Conservation (phyloP, 345 rosid species). For the Eucalyptus regnans region DNA sequence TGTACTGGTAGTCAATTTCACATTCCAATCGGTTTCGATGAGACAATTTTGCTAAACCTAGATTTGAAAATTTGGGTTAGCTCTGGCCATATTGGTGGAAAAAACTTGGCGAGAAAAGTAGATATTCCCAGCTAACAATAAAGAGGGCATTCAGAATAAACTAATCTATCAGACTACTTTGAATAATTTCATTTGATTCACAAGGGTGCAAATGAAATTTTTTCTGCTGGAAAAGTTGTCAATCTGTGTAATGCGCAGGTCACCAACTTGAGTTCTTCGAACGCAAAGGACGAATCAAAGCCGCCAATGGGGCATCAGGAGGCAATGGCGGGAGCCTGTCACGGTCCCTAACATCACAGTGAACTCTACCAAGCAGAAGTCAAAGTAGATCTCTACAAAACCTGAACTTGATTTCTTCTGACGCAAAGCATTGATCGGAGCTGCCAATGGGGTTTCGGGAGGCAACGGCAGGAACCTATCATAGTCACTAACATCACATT, state of each 20-base stretch:
- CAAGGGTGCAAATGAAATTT: background rate
- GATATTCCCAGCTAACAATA: background rate
- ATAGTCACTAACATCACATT: too few species aligned
- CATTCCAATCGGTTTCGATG: background rate
- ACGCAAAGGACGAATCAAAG: too few species aligned
- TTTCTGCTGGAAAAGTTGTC: background rate
- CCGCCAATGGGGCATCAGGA: too few species aligned
- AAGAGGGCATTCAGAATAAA: background rate
- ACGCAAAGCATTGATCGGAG: too few species aligned
- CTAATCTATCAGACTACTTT: background rate
- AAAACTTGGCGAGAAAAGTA: background rate
- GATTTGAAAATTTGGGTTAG: background rate
- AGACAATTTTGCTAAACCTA: background rate
- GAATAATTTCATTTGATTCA: background rate
- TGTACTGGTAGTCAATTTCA: background rate
- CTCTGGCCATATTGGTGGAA: background rate
- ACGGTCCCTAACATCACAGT: too few species aligned
- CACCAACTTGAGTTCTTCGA: too few species aligned
- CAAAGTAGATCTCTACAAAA: too few species aligned
- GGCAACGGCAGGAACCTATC: too few species aligned
- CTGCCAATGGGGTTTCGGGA: too few species aligned
- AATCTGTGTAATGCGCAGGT: background rate
- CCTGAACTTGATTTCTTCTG: too few species aligned
- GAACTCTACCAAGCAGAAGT: too few species aligned
- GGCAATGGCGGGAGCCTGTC: too few species aligned